phyloP scores from a whole-genome alignment of 2,329 filamentous ascomycete species.

The Hymenoscyphus repandus region DNA sequence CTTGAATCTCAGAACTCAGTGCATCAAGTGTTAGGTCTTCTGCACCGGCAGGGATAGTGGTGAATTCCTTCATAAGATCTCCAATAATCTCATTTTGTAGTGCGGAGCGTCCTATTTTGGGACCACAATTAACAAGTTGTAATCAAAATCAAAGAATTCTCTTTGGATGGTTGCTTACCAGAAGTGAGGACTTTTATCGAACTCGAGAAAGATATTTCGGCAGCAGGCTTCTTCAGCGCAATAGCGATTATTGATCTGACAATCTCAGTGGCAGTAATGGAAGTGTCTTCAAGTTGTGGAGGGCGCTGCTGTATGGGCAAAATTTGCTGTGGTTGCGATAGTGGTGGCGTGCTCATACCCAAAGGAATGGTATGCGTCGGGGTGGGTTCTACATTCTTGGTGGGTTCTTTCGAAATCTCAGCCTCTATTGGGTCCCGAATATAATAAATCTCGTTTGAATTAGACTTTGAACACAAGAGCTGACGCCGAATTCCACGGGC shows the following conservation, averaged over 20 bases:
- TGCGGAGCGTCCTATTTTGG: constrained; percentile 90
- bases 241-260: constrained; percentile 6
- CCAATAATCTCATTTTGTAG: constrained; percentile 96
- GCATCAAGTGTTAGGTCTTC: constrained; percentile 91
- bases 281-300: background rate
- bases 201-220: background rate
- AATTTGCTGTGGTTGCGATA: background rate
- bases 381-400: no score
- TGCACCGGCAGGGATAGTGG: constrained; percentile 91
- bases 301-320: background rate
- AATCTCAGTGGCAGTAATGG: constrained; percentile 1
- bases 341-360: background rate
- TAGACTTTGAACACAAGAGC: no score
- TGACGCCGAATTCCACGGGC: background rate
- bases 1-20: constrained; percentile 68
- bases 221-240: constrained; percentile 5
- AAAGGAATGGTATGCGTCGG: no score
- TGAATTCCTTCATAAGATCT: constrained; percentile 94
- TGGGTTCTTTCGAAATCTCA: no score
- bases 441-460: no score
- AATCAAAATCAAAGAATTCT: background rate
- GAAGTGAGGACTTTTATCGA: constrained; percentile 4
- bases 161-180: no score
- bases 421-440: no score
- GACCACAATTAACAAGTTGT: background rate